Evolutionary conservation across 306 rosid genomes (phyloP), one percentile per base, ranked within the genome.

Genomic region (Malus sylvestris): DNA sequence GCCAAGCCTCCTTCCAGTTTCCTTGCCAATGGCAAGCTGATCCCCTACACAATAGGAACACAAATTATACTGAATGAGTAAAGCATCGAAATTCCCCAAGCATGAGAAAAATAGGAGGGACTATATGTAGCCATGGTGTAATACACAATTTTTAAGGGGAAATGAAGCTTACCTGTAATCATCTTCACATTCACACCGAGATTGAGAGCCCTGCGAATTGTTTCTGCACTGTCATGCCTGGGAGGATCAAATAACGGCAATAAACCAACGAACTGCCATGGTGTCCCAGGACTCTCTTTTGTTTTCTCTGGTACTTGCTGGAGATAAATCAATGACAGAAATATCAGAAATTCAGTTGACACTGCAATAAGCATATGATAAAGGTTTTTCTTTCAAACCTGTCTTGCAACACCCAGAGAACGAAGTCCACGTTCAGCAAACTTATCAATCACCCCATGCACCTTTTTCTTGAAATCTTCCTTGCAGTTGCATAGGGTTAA

Each of bases 171-270:
- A 92, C 99, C 99, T n/a, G 99, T 96, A 78, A 96, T 96, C 99
- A 96, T 96, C 85, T 96, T 96, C 46, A 96, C 99, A 80, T 96
- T 96, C 79, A 96, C 99, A 55, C 99, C 99, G n/a, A 96, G 99
- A 82, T 96, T 86, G 70, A 96, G 87, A 72, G 99, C 99, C 83
- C 98, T 91, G 84, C 93, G 88, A 67, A 96, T 96, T 82, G 99
- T 96, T 86, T 96, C 99, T 51, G 99, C 99, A 87, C 99, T 96
- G 78, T 96, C 99, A 38, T 96, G 99, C 84, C 99, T 87, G 18
- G 99, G 99, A 83, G 99, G 99, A 82, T 96, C 99, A 85, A 96
- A 96, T 8, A 96, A 85, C 9, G 99, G 96, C 78, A 96, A 88
- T 79, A 96, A 72, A 35, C 93, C 99, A 85, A 96, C 90, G 78